Percentiles rank a stretch among this genome's conserved stretches.
Evolutionary conservation across 495 filamentous ascomycete species (phyloP).

Genomic region (Antarctomyces pellizariae): DNA sequence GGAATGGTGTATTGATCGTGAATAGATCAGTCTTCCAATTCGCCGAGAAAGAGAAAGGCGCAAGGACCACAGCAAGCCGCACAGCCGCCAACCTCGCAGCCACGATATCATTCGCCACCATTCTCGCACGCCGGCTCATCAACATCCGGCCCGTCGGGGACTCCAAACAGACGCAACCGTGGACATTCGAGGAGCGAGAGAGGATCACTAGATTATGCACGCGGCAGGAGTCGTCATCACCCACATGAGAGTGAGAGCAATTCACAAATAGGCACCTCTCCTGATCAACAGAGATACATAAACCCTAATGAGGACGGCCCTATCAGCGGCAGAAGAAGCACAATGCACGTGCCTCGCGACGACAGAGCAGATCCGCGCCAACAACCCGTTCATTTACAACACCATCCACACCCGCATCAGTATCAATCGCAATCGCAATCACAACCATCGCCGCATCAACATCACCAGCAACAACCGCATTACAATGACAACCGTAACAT

Average conservation of each 20-base stretch:
- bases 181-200: constrained; percentile 48
- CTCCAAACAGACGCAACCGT: constrained; percentile 31
- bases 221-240: constrained; percentile 9
- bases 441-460: constrained; percentile 7
- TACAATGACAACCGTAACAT: too few species aligned
- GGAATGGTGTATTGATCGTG: constrained; percentile 21
- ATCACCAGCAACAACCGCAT: too few species aligned
- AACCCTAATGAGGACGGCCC: constrained; percentile 1
- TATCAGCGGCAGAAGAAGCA: constrained; percentile 2
- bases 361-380: constrained; percentile 7
- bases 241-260: constrained; percentile 9
- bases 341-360: constrained; percentile 9
- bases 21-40: constrained; percentile 28
- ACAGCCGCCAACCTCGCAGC: constrained; percentile 27
- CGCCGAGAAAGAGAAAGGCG: constrained; percentile 54
- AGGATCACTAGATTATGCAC: constrained; percentile 9
- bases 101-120: constrained; percentile 29
- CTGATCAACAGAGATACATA: constrained; percentile 2
- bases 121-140: constrained; percentile 32
- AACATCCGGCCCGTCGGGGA: constrained; percentile 26
- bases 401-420: constrained; percentile 2
- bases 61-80: constrained; percentile 33
- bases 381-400: neutral
- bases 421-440: constrained; percentile 5
- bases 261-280: constrained; percentile 5